A percentile compares a stretch with the other conserved stretches of the same genome.
phyloP scores from a whole-genome alignment of 495 filamentous ascomycete genomes.

The Neurospora intermedia region DNA sequence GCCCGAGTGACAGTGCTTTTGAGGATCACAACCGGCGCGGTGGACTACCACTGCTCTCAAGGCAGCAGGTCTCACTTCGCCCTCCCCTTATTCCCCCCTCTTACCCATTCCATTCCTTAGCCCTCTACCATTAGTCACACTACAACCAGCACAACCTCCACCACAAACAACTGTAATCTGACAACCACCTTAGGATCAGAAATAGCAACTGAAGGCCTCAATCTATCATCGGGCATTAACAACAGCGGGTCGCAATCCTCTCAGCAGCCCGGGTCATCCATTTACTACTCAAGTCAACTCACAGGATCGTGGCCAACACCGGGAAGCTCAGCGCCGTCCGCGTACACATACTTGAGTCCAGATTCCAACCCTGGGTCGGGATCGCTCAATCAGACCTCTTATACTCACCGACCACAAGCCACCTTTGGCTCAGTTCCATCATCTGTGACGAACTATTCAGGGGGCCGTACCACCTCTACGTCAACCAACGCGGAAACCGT shows the following conservation, averaged over 20 bases:
- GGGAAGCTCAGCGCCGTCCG: constrained; percentile 37
- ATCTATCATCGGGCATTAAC: constrained; percentile 49
- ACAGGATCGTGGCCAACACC: constrained; percentile 42
- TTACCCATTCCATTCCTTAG: constrained; percentile 32
- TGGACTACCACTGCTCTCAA: constrained; percentile 3
- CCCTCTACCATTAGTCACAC: constrained; percentile 43
- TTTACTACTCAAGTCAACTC: constrained; percentile 38
- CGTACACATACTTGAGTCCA: constrained; percentile 44
- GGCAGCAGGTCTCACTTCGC: background rate
- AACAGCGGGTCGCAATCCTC: constrained; percentile 42
- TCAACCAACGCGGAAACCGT: constrained; percentile 19
- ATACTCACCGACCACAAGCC: constrained; percentile 8
- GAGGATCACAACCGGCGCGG: constrained; percentile 3
- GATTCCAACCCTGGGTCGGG: constrained; percentile 24
- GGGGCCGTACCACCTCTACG: constrained; percentile 24
- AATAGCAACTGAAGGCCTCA: constrained; percentile 47
- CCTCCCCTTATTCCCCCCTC: constrained; percentile 26
- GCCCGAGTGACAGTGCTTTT: constrained; percentile 4
- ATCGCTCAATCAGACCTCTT: constrained; percentile 11
- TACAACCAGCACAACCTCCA: constrained; percentile 44
- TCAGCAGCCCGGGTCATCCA: constrained; percentile 31
- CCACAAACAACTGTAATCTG: constrained; percentile 42
- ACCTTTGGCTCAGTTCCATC: constrained; percentile 9
- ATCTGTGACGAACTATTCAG: constrained; percentile 9
- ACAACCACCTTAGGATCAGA: constrained; percentile 25